Evolutionary conservation across 345 rosid species (phyloP), one percentile per base, ranked within the genome.

Genomic region (Stellera chamaejasme): DNA sequence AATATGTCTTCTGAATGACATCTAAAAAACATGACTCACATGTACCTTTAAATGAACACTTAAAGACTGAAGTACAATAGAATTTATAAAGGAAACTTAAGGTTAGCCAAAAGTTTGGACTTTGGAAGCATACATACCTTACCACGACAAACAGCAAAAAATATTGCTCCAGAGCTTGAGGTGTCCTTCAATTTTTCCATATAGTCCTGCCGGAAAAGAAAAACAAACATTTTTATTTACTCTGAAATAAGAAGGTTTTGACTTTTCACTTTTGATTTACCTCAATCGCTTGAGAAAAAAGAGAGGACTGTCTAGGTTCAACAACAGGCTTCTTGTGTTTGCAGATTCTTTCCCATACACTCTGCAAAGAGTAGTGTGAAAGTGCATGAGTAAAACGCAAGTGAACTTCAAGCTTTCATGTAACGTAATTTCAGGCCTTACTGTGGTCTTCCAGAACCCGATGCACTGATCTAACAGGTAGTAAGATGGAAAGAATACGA

Each of bases 91-190:
- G 39, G 39, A 32, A 32, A 32, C 9, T 32, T 5, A 32, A 50
- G 12, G 0, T 19, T 13, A 48, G 14, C 1, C 50, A 48, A 48
- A 12, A 48, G 15, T 48, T 48, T 55, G 13, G 36, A 48, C 19
- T 48, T 45, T 27, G 52, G 27, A 68, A 47, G 54, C 60, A 36
- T 61, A 25, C 64, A 63, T 69, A 93, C 99, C 97, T 93, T 93
- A 66, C 99, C 99, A 36, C 99, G 97, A 60, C 97, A 93, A 71
- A 93, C 96, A 52, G 99, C 97, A 66, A 93, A 93, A 80, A 93
- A 89, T 54, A 93, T 66, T 26, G 91, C 97, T 66, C 99, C 97
- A 15, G 79, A 79, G 64, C 68, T 71, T 60, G 86, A 79, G 58
- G 76, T 65, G 69, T 87, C 97, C 70, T 78, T 82, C 76, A 93